A percentile compares a stretch with the other conserved stretches of the same genome.
phyloP scores from a whole-genome alignment of 1,139 yeast genomes.

The Diutina ranongensis region DNA sequence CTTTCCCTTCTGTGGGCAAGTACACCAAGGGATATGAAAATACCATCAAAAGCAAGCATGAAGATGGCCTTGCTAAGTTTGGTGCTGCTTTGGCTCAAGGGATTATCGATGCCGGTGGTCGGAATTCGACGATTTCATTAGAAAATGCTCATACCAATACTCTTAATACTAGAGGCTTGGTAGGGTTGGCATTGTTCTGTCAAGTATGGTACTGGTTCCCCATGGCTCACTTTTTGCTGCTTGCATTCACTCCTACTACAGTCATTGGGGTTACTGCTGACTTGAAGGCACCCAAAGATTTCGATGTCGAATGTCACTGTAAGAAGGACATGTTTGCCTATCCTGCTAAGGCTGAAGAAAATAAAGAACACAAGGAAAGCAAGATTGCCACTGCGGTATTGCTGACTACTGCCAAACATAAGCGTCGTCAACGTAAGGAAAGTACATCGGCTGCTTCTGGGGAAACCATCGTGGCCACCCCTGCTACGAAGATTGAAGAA shows the following conservation, averaged over 20 bases:
- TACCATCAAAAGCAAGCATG: conserved; percentile 77
- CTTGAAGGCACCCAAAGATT: conserved; percentile 67
- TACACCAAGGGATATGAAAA: conserved; percentile 66
- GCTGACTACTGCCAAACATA: conserved; percentile 87
- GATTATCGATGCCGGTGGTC: conserved; percentile 96
- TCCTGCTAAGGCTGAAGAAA: conserved; percentile 80
- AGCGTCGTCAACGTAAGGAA: conserved; percentile 54
- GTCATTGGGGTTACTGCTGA: conserved; percentile 81
- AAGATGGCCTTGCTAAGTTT: conserved; percentile 93
- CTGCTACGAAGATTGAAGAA: conserved; percentile 12
- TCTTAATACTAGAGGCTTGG: conserved; percentile 80
- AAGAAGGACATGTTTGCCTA: conserved; percentile 75
- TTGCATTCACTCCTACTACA: conserved; percentile 89
- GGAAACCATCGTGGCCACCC: conserved; percentile 9
- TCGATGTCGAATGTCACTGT: conserved; percentile 71
- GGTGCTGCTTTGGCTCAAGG: conserved; percentile 98
- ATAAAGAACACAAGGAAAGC: conserved; percentile 75
- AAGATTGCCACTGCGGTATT: conserved; percentile 88
- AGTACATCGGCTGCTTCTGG: conserved; percentile 19
- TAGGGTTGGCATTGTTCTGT: conserved; percentile 79
- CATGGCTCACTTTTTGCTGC: conserved; percentile 79
- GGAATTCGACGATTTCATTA: conserved; percentile 88
- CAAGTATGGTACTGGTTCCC: conserved; percentile 99
- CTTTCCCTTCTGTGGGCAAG: conserved; percentile 69
- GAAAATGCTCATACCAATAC: conserved; percentile 90